Conservation (phyloP, 257 asterid species). For the Mitragyna speciosa region DNA sequence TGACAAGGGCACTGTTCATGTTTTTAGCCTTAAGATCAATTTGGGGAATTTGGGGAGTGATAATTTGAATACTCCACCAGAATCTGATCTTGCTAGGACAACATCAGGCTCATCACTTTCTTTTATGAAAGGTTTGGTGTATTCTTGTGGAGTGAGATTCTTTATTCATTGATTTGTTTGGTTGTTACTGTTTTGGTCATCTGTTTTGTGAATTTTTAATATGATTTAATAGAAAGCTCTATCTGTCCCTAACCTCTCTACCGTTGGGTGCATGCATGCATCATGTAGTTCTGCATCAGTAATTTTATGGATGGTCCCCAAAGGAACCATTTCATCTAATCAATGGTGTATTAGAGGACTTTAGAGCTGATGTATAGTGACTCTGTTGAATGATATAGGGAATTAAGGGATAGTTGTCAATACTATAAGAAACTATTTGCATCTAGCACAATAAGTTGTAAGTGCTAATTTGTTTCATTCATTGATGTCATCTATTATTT, state of each 20-base stretch:
- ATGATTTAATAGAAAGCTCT: not conserved
- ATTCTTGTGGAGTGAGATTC: not conserved
- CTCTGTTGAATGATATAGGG: not conserved
- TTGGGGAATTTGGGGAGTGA: slow-evolving; percentile 53
- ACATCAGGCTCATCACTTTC: slow-evolving; percentile 70
- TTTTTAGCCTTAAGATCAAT: slow-evolving; percentile 70
- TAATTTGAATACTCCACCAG: slow-evolving; percentile 49
- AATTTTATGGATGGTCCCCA: no score
- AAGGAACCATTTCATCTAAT: no score
- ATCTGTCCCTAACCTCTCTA: not conserved
- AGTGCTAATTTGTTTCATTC: not conserved
- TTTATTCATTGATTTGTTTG: not conserved
- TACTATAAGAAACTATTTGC: not conserved
- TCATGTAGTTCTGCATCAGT: no score
- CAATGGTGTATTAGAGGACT: not conserved
- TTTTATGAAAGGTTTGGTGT: slow-evolving; percentile 72
- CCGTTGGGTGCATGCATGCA: no score
- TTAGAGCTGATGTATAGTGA: not conserved
- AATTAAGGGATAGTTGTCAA: not conserved
- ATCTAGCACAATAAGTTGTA: not conserved
- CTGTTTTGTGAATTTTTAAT: not conserved
- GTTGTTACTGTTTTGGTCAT: not conserved
- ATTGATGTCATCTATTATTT: not conserved
- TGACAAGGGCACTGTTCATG: slow-evolving; percentile 95
- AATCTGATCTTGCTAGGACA: slow-evolving; percentile 38